Evolutionary conservation across 2,329 filamentous ascomycete species (phyloP), one percentile per base, ranked within the genome.

Genomic region (Zalaria obscura): DNA sequence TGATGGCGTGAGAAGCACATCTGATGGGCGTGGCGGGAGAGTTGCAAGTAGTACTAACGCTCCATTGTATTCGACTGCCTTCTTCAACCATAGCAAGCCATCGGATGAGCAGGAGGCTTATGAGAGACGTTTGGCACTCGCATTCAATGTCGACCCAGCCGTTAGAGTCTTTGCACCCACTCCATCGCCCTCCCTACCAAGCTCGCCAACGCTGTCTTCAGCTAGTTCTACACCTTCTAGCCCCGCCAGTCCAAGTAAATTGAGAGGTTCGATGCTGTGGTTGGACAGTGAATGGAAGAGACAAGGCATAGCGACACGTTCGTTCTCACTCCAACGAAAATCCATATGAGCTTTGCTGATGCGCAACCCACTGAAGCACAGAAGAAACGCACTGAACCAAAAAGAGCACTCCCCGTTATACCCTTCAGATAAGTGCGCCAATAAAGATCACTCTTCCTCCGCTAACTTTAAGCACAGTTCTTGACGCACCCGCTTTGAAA

Each of bases 401-500:
- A 40, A 52, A 61, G 53, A 44, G 48, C 67, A 31, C 67, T 91
- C 35, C 82, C 85, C 32, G 69, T 72, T 5, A 73, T 82, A 11
- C 84, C 87, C 4, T 93, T 93, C 64, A 83, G 83, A 78, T 81
- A 68, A 58, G 72, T 64, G 38, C 8, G 25, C 9, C 25, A 36
- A 43, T n/a, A 32, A 9, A 26, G 9, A 32, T n/a, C 27, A n/a
- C 27, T 8, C 11, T 31, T 27, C 37, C 41, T 27, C 18, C 41
- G 35, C 56, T 71, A 42, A 69, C 53, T 44, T 10, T 2, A 25
- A n/a, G 6, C 47, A 82, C 78, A 63, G 83, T 95, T 5, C 70
- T 98, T 4, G 86, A 95, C 62, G 89, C 89, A 5, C 87, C 88
- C 3, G 76, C 78, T 40, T 68, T 96, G n/a, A 78, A 86, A 43